Evolutionary conservation across 352 stramenopile genomes (phyloP).

Genomic region (Phytophthora pluvialis): DNA sequence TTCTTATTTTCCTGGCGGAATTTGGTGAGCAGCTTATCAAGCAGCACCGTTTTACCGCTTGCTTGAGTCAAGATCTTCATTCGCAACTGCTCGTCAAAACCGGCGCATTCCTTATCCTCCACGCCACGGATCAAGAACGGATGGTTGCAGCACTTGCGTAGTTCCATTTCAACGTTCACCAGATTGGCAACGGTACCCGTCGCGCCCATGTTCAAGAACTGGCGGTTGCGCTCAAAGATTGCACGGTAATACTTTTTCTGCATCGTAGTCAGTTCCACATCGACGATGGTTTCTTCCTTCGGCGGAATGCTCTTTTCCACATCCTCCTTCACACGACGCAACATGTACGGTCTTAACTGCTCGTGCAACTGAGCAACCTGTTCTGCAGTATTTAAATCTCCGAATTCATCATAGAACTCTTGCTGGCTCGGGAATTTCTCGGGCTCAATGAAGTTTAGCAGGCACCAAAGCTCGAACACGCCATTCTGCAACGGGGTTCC

Average conservation of each 20-base stretch:
- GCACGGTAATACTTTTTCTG: constrained; percentile 98
- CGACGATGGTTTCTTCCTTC: constrained; percentile 99
- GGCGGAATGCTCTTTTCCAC: constrained; percentile 99
- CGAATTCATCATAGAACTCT: constrained; percentile 97
- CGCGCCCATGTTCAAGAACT: constrained; percentile 88
- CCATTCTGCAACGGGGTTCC: constrained; percentile 99
- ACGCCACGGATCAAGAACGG: constrained; percentile 98
- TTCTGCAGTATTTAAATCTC: constrained; percentile 94
- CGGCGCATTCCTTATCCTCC: constrained; percentile 96
- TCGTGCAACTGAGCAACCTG: constrained; percentile 97
- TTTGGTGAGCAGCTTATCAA: constrained; percentile 99
- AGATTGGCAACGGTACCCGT: constrained; percentile 95
- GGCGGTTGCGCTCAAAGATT: constrained; percentile 99
- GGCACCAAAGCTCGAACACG: constrained; percentile 98
- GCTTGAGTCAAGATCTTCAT: constrained; percentile 84
- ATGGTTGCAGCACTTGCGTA: constrained; percentile 99
- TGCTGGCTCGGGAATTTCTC: constrained; percentile 95
- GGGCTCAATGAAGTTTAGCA: constrained; percentile 99
- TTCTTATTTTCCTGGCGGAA: constrained; percentile 97
- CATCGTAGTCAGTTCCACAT: constrained; percentile 99
- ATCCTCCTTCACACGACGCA: constrained; percentile 99
- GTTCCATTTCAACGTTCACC: constrained; percentile 99
- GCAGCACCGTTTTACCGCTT: constrained; percentile 97
- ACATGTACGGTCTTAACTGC: constrained; percentile 98
- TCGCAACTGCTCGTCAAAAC: constrained; percentile 70